Base-by-base conservation (phyloP, 176 grass and related monocot species). In the Thinopyrum elongatum region DNA sequence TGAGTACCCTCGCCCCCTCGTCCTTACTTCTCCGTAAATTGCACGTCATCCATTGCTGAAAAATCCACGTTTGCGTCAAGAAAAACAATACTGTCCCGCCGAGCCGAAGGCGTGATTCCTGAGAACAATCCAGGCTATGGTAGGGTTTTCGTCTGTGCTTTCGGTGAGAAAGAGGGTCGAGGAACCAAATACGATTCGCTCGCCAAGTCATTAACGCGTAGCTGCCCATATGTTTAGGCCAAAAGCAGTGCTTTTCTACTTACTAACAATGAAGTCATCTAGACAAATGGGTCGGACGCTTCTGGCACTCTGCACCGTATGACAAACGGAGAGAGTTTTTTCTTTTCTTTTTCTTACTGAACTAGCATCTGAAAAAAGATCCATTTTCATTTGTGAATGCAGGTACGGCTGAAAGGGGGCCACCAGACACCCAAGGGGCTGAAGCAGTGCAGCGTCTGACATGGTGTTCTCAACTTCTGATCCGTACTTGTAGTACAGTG, bases 381-480 rank as follows among this genome's bases (percentile, higher is more conserved):
- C 15, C 49, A 19, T 53, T 53, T 53, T 53, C 16, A 53, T 53
- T 53, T 53, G 49, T 53, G 49, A 19, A 53, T 84, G 81, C 90
- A 95, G 93, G 93, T 90, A 10, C 88, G 89, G 76, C 58, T 93
- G 88, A 95, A 95, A 80, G 88, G 88, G 44, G 90, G 86, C 10
- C 87, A 86, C 19, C 93, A 92, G 36, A 89, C 91, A 64, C 82
- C 86, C 26, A 91, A 72, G 42, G 82, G 81, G 17, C 82, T 85
- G 39, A 91, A 88, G 82, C 86, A 88, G 55, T 88, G 82, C 63
- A 91, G 89, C 23, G 86, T 91, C 61, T 88, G 77, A 87, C 75
- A 76, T 35, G 17, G 28, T 70, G 61, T 23, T 72, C 65, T 67
- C 41, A 38, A 23, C 76, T n/a, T 74, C 59, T 65, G 65, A 30